phyloP scores from a whole-genome alignment of 1,284 basidiomycete species.

The Vanrija pseudolonga region DNA sequence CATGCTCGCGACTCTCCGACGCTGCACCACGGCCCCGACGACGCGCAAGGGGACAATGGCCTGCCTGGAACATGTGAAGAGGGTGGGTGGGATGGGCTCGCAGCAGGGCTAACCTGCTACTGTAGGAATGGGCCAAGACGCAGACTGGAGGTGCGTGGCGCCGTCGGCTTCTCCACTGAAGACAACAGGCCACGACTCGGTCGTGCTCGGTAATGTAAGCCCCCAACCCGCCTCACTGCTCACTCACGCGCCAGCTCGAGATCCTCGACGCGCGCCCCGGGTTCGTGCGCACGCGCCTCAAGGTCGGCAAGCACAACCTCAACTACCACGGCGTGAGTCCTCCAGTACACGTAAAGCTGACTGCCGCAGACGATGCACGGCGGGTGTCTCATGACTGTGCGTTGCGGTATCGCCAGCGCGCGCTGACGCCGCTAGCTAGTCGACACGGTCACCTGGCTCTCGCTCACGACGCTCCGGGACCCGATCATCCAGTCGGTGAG shows the following conservation, averaged over 20 bases:
- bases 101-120: too few species aligned
- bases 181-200: constrained; percentile 7
- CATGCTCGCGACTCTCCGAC: too few species aligned
- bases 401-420: neutral
- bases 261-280: constrained; percentile 16
- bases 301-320: constrained; percentile 5
- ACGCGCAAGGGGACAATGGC: too few species aligned
- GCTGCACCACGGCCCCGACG: too few species aligned
- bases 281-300: constrained; percentile 1
- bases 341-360: too few species aligned
- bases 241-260: constrained; percentile 1
- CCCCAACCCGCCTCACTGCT: too few species aligned
- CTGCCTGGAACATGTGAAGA: too few species aligned
- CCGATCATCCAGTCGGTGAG: constrained; percentile 3
- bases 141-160: too few species aligned
- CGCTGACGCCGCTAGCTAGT: constrained; percentile 2
- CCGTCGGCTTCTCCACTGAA: too few species aligned
- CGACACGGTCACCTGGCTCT: constrained; percentile 13
- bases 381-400: constrained; percentile 12
- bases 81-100: too few species aligned
- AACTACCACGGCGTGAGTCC: constrained; percentile 12
- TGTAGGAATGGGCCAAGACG: too few species aligned
- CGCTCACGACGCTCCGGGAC: constrained; percentile 4
- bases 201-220: constrained; percentile 2
- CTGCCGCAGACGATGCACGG: constrained; percentile 8